Percentiles rank a stretch among this genome's conserved stretches.
phyloP scores from a whole-genome alignment of 2,329 filamentous ascomycete genomes.

The Teratosphaeriaceae sp. region DNA sequence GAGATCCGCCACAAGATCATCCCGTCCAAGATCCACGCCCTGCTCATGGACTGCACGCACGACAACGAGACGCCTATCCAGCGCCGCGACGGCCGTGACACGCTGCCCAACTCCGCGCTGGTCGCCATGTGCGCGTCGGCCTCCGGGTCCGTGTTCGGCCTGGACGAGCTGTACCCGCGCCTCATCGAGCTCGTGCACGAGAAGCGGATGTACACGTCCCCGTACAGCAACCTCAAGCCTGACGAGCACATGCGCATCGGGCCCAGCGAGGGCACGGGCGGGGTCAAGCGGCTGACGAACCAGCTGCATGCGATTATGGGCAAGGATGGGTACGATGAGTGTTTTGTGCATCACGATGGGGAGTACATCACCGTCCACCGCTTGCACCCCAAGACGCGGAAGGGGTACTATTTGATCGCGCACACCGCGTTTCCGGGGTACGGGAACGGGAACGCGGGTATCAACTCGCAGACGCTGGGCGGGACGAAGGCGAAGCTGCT shows the following conservation, averaged over 20 bases:
- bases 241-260: constrained; percentile 53
- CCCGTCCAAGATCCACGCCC: constrained; percentile 79
- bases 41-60: constrained; percentile 99
- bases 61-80: constrained; percentile 96
- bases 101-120: constrained; percentile 85
- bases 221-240: constrained; percentile 52
- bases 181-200: constrained; percentile 92
- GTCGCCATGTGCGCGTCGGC: constrained; percentile 95
- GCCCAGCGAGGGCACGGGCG: constrained; percentile 76
- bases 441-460: constrained; percentile 72
- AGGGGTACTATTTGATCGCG: constrained; percentile 91
- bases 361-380: constrained; percentile 96
- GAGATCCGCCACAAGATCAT: constrained; percentile 76
- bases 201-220: constrained; percentile 72
- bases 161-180: constrained; percentile 91
- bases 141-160: constrained; percentile 94
- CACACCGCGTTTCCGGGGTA: constrained; percentile 94
- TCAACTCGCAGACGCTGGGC: constrained; percentile 70
- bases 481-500: constrained; percentile 82
- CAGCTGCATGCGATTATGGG: constrained; percentile 95
- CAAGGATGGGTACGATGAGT: constrained; percentile 88
- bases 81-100: constrained; percentile 90
- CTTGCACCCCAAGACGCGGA: constrained; percentile 84
- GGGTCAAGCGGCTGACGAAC: constrained; percentile 87
- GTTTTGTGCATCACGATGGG: constrained; percentile 91